Conservation (phyloP, 441 rosid species). For the Croton setiger region DNA sequence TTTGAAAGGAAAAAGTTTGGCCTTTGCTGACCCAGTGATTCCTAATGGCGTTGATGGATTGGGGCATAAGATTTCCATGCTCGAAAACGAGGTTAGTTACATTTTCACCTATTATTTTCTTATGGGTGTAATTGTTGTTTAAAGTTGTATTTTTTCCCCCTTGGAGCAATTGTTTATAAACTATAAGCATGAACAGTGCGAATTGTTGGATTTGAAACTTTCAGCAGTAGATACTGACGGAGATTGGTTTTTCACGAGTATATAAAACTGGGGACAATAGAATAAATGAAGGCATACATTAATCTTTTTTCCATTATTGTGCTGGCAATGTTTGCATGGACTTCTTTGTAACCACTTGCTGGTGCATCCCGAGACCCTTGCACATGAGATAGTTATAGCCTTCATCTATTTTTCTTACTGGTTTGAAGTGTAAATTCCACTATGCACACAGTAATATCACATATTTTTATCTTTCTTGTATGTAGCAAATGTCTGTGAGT, state of each 20-base stretch:
- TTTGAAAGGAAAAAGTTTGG: slow-evolving; percentile 44
- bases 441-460: not conserved
- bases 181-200: not conserved
- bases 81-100: slow-evolving; percentile 65
- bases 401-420: not conserved
- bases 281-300: not conserved
- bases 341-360: not conserved
- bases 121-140: not conserved
- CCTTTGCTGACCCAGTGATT: slow-evolving; percentile 39
- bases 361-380: not conserved
- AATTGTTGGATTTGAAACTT: not conserved
- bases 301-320: not conserved
- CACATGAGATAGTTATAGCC: not conserved
- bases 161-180: not conserved
- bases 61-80: slow-evolving; percentile 50
- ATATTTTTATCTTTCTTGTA: not conserved
- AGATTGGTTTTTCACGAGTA: not conserved
- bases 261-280: not conserved
- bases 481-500: no score
- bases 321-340: not conserved
- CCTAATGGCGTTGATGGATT: slow-evolving; percentile 36
- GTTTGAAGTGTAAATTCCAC: no score
- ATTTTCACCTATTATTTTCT: not conserved
- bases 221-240: not conserved
- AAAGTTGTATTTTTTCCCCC: not conserved